A percentile compares a stretch with the other conserved stretches of the same genome.
These are phyloP conservation scores for Cylindrotheca fusiformis DNA, from an alignment of 108 stramenopile genomes.

Conservation along the genomic window DNA sequence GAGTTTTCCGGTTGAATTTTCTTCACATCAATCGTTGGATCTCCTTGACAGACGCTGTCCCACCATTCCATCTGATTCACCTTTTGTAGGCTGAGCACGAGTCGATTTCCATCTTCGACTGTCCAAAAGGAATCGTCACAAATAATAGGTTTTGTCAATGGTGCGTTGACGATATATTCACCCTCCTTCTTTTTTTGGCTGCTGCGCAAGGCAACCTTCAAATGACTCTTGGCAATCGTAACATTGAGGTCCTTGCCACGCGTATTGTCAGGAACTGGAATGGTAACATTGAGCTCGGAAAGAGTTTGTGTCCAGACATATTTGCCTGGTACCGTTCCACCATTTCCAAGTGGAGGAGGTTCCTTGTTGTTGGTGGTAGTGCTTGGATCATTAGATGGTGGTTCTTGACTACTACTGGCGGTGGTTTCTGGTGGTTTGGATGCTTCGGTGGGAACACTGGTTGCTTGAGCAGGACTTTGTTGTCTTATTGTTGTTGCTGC, in stretches of 20 bases:
- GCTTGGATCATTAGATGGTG: conserved; percentile 2
- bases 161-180: conserved; percentile 49
- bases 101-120: conserved; percentile 89
- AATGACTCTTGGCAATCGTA: conserved; percentile 66
- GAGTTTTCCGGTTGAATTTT: conserved; percentile 98
- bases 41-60: conserved; percentile 85
- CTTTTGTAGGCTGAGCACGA: conserved; percentile 85
- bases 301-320: conserved; percentile 99
- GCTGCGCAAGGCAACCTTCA: conserved; percentile 73
- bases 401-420: not conserved
- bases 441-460: not conserved
- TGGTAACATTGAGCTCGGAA: conserved; percentile 78
- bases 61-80: conserved; percentile 99
- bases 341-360: conserved; percentile 90
- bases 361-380: not conserved
- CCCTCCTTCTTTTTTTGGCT: conserved; percentile 9
- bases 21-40: conserved; percentile 90
- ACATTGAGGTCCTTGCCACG: conserved; percentile 89
- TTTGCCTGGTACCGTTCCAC: conserved; percentile 84
- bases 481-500: conserved; percentile 4
- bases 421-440: conserved; percentile 6
- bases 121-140: conserved; percentile 99
- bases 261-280: conserved; percentile 88
- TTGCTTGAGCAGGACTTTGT: not conserved
- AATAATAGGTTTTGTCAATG: conserved; percentile 85